Base-by-base conservation (phyloP, 805 yeast species). In the Wickerhamiella galacta region DNA sequence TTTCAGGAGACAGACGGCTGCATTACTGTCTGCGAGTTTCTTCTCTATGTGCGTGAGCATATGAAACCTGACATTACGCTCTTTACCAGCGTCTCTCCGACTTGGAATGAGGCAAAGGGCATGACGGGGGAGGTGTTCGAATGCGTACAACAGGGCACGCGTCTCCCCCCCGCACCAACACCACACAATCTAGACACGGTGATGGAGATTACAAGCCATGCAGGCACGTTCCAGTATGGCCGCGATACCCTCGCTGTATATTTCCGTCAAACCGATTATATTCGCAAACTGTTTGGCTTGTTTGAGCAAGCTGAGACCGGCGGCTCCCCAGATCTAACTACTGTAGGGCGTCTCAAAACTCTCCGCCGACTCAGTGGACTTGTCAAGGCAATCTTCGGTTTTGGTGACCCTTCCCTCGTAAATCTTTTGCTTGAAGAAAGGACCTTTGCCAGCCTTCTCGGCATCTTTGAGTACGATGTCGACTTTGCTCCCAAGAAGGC, bases 1-100 rank as follows among this genome's bases (percentile, higher is more conserved):
- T 87, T 87, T 53, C 95, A 87, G 53, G 95, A 83, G 46, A 72
- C 80, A 22, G 77, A 75, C 29, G 96, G 95, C 0, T 87, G 98
- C 53, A 68, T 79, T 9, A 68, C 72, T 5, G 48, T 85, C 28
- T 82, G 94, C 51, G 87, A 80, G 31, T 85, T 82, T 48, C 64
- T 85, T 17, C 67, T 79, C 14, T 64, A 64, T 34, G 73, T 72
- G 2, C 87, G 78, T 47, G 70, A 68, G 42, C 64, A 60, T 27
- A 45, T 63, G 33, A 79, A 69, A 51, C 77, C 67, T 4, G 65
- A 66, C 30, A 79, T 83, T 9, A 72, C 87, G 7, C 56, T 82
- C 11, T 75, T 78, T 15, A 73, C 85, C n/a, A 73, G 78, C 9
- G 12, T 58, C 63, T 6, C 28, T n/a, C n/a, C n/a, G 12, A 6